Conservation (phyloP, 176 grass and related monocot species). For the Calamus simplicifolius region DNA sequence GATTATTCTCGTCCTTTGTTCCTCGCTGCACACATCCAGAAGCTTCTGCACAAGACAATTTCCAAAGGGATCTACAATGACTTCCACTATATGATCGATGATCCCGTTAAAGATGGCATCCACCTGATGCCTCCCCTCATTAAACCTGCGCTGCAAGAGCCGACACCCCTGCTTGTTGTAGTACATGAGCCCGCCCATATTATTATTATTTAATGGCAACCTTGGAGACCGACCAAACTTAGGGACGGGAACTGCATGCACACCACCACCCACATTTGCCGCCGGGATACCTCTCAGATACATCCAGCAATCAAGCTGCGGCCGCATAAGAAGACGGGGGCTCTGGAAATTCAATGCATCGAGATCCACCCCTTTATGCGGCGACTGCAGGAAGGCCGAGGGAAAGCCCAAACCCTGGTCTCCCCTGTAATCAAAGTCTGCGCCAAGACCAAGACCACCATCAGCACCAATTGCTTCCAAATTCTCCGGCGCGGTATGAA, state of each 20-base stretch:
- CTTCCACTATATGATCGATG: conserved; percentile 53
- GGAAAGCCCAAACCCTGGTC: conserved; percentile 4
- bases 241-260: neutral
- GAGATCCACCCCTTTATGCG: too few species aligned
- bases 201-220: conserved; percentile 34
- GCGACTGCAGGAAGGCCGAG: neutral
- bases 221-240: conserved; percentile 27
- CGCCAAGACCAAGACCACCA: neutral
- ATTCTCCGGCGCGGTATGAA: too few species aligned
- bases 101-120: conserved; percentile 64
- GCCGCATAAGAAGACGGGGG: neutral
- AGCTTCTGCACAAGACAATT: conserved; percentile 92
- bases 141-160: conserved; percentile 61
- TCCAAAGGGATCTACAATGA: conserved; percentile 62
- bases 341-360: too few species aligned
- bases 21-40: conserved; percentile 64
- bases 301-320: too few species aligned
- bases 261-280: too few species aligned
- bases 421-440: neutral
- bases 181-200: conserved; percentile 51
- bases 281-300: too few species aligned
- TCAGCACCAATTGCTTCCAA: conserved; percentile 6
- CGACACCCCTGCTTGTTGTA: conserved; percentile 60
- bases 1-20: conserved; percentile 49
- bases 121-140: conserved; percentile 49